Base-by-base conservation (phyloP, 2,329 filamentous ascomycete species). In the Diplodia sapinea region DNA sequence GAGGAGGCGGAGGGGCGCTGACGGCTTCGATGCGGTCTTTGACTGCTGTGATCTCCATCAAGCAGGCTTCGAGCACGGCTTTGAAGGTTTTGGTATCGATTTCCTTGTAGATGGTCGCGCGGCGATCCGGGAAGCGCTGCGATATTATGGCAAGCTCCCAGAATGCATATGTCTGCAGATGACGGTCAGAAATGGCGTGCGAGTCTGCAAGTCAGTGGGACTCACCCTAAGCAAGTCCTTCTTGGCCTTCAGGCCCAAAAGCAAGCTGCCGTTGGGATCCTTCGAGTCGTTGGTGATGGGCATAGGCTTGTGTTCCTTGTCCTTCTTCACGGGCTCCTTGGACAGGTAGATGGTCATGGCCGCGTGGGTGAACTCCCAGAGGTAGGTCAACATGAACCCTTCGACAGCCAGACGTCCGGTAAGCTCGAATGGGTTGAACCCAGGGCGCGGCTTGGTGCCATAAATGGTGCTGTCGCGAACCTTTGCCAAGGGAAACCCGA, bases 71-170 rank as follows among this genome's bases (percentile, higher is more conserved):
- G 69, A 89, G 88, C 57, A 96, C 85, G 73, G 97, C 93, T 9
- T 88, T 88, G 92, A 93, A 97, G 71, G 91, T 89, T 65, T 88
- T 87, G 69, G 93, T 90, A 72, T 98, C 94, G 70, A 96, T 92
- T 72, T 96, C 93, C 68, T 89, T 88, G 78, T 92, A 97, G 66
- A 98, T 92, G 23, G 88, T 87, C 77, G 90, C 91, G 64, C 94
- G 87, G 40, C 93, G 88, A n/a, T 88, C 85, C 17, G 89, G 85
- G 70, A 91, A 94, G 65, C 88, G 86, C 67, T 90, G 86, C 47
- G 91, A 89, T 72, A 97, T 96, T 67, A 92, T 85, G 36, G 88
- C 88, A 33, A 97, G 83, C 75, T 98, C 94, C 94, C 94, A 97
- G 78, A 96, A 91, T 17, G 94, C 94, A 77, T 96, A 96, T 0